Conservation (phyloP, 441 rosid species). For the Adansonia grandidieri region DNA sequence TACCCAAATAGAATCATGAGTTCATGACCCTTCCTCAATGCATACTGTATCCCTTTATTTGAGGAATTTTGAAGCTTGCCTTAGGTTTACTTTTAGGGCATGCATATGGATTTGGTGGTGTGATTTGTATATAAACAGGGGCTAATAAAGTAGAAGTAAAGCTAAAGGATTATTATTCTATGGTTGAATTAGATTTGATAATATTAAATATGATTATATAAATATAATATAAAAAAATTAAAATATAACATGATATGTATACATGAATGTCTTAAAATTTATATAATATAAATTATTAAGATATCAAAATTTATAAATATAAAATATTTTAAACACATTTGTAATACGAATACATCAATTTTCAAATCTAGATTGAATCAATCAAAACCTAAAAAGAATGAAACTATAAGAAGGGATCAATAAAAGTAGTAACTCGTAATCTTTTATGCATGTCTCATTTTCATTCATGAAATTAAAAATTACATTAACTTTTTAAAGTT, state of each 20-base stretch:
- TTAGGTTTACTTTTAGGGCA: conserved; percentile 12
- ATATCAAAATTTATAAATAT: too few relatives aligned
- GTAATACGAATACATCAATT: too few relatives aligned
- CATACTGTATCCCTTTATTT: background rate
- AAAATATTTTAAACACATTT: too few relatives aligned
- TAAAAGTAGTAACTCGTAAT: background rate
- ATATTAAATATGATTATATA: too few relatives aligned
- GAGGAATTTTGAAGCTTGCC: conserved; percentile 13
- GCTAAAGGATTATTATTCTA: conserved; percentile 30
- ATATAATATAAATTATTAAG: too few relatives aligned
- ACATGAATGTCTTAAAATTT: too few relatives aligned
- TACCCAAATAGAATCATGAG: conserved; percentile 5
- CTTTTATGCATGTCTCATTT: background rate
- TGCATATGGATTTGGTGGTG: conserved; percentile 25
- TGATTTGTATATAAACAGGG: background rate
- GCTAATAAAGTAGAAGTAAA: conserved; percentile 36
- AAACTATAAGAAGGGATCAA: conserved; percentile 12
- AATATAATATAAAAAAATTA: too few relatives aligned
- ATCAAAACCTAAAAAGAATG: conserved; percentile 21
- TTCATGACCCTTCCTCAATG: conserved; percentile 6
- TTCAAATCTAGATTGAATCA: background rate
- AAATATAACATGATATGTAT: too few relatives aligned
- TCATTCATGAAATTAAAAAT: background rate
- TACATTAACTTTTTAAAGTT: too few relatives aligned
- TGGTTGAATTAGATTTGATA: conserved; percentile 15